These are phyloP conservation scores for Hypoxylon crocopeplum DNA, from an alignment of 495 filamentous ascomycete genomes.

Conservation along the genomic window DNA sequence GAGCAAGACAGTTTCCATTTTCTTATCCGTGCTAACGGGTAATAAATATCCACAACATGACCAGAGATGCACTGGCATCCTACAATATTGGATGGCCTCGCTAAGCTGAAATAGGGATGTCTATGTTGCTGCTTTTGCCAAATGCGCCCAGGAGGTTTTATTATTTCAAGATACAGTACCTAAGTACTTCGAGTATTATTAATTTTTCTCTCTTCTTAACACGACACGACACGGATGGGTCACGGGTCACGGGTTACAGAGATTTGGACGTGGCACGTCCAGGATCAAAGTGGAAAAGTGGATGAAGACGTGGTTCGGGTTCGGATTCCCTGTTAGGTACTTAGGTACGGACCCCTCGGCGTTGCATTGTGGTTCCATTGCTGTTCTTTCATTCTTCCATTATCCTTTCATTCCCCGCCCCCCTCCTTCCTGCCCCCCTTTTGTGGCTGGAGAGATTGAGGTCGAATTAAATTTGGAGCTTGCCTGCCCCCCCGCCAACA, in stretches of 20 bases:
- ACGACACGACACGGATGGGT: slow-evolving; percentile 35
- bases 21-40: too few species aligned
- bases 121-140: slow-evolving; percentile 29
- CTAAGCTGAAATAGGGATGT: slow-evolving; percentile 22
- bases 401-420: slow-evolving; percentile 27
- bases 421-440: slow-evolving; percentile 17
- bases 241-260: slow-evolving; percentile 27
- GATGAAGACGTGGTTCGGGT: slow-evolving; percentile 28
- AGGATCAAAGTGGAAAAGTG: slow-evolving; percentile 30
- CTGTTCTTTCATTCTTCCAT: slow-evolving; percentile 34
- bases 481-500: slow-evolving; percentile 26
- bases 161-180: slow-evolving; percentile 5
- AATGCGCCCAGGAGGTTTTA: slow-evolving; percentile 11
- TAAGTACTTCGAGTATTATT: slow-evolving; percentile 14
- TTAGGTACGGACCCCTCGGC: slow-evolving; percentile 29
- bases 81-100: slow-evolving; percentile 10
- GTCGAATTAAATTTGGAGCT: slow-evolving; percentile 22
- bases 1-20: too few species aligned
- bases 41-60: slow-evolving; percentile 4
- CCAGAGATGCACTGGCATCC: slow-evolving; percentile 3
- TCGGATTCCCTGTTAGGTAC: slow-evolving; percentile 21
- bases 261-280: slow-evolving; percentile 36
- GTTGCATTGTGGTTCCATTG: slow-evolving; percentile 20
- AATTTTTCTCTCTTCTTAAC: not conserved
- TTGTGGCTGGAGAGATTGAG: slow-evolving; percentile 31